Evolutionary conservation across 768 basidiomycete genomes (phyloP).

Genomic region (Rossbeevera mucosa): DNA sequence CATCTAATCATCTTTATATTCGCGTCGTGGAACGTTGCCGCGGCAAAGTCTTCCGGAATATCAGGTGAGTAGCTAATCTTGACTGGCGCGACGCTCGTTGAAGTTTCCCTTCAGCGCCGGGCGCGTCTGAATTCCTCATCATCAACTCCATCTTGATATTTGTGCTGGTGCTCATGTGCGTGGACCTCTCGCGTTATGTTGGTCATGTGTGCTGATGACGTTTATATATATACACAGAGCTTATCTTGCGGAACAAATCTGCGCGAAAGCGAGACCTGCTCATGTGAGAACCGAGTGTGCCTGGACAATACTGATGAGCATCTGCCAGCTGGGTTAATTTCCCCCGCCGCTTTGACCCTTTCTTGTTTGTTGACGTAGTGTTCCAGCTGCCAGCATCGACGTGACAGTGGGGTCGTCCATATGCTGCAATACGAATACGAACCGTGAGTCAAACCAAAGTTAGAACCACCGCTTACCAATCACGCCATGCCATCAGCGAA

Average conservation of each 20-base stretch:
- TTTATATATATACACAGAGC: conserved; percentile 18
- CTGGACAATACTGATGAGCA: conserved; percentile 49
- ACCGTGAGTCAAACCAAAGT: conserved; percentile 28
- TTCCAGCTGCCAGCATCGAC: conserved; percentile 46
- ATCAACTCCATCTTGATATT: conserved; percentile 40
- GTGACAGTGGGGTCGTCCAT: conserved; percentile 40
- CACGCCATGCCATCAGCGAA: conserved; percentile 25
- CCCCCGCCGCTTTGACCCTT: not conserved
- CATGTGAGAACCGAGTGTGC: conserved; percentile 48
- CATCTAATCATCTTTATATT: conserved; percentile 52
- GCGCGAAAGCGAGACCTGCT: conserved; percentile 36
- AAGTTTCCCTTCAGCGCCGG: conserved; percentile 34
- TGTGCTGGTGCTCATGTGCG: conserved; percentile 31
- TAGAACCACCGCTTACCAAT: not conserved
- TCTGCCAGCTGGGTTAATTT: conserved; percentile 40
- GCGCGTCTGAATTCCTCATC: conserved; percentile 46
- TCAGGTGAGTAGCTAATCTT: conserved; percentile 31
- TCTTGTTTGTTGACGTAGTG: not conserved
- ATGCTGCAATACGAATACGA: conserved; percentile 29
- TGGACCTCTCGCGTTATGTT: not conserved
- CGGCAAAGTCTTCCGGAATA: conserved; percentile 32
- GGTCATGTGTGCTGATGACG: not conserved
- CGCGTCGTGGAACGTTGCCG: conserved; percentile 53
- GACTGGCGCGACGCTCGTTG: not conserved
- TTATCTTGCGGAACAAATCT: conserved; percentile 34